These are phyloP conservation scores for Astragalus glycyphyllos DNA, from an alignment of 306 rosid genomes.

Conservation along the genomic window DNA sequence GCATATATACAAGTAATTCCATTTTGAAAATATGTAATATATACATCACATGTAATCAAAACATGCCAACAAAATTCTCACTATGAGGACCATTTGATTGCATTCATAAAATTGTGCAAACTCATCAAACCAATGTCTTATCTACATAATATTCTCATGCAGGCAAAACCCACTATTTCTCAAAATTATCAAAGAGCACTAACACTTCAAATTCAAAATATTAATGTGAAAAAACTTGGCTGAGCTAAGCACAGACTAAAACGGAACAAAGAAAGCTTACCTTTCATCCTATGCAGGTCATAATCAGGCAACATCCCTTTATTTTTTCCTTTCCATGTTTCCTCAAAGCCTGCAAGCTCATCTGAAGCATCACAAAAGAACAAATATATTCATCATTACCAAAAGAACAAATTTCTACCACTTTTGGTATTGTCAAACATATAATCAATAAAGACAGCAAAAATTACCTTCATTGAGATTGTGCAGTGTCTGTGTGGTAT, in stretches of 20 bases:
- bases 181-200: neutral
- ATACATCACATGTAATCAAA: neutral
- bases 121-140: constrained; percentile 1
- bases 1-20: neutral
- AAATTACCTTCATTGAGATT: constrained; percentile 79
- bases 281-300: constrained; percentile 41
- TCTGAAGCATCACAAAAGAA: constrained; percentile 47
- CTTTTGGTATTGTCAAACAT: neutral
- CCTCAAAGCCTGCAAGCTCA: constrained; percentile 80
- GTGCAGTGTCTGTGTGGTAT: constrained; percentile 70
- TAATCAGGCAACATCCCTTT: constrained; percentile 47
- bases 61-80: neutral
- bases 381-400: neutral
- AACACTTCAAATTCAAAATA: neutral
- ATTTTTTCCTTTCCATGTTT: constrained; percentile 69
- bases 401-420: neutral
- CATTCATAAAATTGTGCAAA: neutral
- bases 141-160: neutral
- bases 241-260: neutral
- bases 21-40: constrained; percentile 6
- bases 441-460: neutral
- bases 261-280: constrained; percentile 38
- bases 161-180: neutral
- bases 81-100: neutral
- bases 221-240: neutral